phyloP scores from a whole-genome alignment of 495 filamentous ascomycete genomes.

The Hyaloscypha bicolor region DNA sequence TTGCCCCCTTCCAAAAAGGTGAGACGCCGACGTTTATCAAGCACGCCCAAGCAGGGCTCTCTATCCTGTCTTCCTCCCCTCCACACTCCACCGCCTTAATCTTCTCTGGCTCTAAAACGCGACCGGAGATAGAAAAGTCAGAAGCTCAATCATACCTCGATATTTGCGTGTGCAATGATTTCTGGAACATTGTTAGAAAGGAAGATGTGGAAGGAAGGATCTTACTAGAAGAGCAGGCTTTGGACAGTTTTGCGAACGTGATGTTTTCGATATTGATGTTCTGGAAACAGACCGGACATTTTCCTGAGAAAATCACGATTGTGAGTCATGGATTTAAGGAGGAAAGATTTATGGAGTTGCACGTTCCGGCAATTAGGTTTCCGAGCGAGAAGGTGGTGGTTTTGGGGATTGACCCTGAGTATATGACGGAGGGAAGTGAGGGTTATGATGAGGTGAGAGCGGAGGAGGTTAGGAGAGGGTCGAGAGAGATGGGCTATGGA shows the following conservation, averaged over 20 bases:
- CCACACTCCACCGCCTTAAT: slow-evolving; percentile 37
- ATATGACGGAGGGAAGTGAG: slow-evolving; percentile 35
- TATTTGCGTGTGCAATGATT: slow-evolving; percentile 44
- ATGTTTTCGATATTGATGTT: slow-evolving; percentile 70
- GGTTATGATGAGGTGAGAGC: slow-evolving; percentile 29
- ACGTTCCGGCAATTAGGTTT: slow-evolving; percentile 67
- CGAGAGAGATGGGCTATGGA: slow-evolving; percentile 43
- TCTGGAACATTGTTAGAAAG: slow-evolving; percentile 41
- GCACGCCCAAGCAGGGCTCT: slow-evolving; percentile 68
- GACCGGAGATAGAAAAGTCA: slow-evolving; percentile 51
- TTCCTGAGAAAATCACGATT: slow-evolving; percentile 61
- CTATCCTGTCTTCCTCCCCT: slow-evolving; percentile 31
- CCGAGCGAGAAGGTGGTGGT: slow-evolving; percentile 48
- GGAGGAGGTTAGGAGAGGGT: slow-evolving; percentile 35
- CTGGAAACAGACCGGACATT: slow-evolving; percentile 42
- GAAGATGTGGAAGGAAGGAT: slow-evolving; percentile 36
- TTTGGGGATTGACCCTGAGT: slow-evolving; percentile 71
- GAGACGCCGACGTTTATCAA: slow-evolving; percentile 73
- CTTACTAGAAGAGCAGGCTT: slow-evolving; percentile 62
- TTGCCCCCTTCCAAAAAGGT: slow-evolving; percentile 67
- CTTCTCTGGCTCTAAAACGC: slow-evolving; percentile 60
- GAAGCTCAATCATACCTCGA: slow-evolving; percentile 71
- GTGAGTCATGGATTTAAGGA: slow-evolving; percentile 79
- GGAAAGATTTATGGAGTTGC: slow-evolving; percentile 63
- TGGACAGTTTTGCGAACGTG: slow-evolving; percentile 82